A percentile compares a stretch with the other conserved stretches of the same genome.
Conservation (phyloP, 2,329 filamentous ascomycete genomes). For the Aspergillus latus region DNA sequence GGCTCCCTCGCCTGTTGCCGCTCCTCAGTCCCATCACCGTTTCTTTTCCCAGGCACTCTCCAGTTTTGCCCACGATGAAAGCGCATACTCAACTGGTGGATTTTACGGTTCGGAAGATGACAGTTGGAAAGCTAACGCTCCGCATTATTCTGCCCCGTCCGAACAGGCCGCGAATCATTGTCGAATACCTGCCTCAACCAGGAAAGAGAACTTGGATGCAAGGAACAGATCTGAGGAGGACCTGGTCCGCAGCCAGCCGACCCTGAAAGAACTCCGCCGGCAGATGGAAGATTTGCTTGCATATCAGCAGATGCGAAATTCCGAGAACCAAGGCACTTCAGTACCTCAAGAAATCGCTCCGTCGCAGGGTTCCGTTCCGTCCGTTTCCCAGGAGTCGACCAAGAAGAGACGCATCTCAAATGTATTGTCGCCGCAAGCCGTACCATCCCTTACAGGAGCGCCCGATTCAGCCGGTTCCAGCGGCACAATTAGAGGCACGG, state of each 20-base stretch:
- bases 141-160: constrained; percentile 16
- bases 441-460: constrained; percentile 20
- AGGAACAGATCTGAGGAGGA: constrained; percentile 28
- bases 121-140: constrained; percentile 23
- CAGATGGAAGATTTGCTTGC: constrained; percentile 45
- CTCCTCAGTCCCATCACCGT: constrained; percentile 28
- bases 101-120: constrained; percentile 15
- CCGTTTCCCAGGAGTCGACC: constrained; percentile 24
- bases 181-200: constrained; percentile 14
- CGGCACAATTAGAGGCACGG: constrained; percentile 32
- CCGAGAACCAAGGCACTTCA: constrained; percentile 23
- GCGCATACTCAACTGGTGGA: constrained; percentile 20
- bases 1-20: constrained; percentile 33
- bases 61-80: constrained; percentile 20
- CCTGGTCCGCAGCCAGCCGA: constrained; percentile 36
- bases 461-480: constrained; percentile 35
- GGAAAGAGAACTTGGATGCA: constrained; percentile 25
- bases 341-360: constrained; percentile 17
- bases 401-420: constrained; percentile 33
- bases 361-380: constrained; percentile 19
- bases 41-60: constrained; percentile 28
- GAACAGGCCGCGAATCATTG: constrained; percentile 21
- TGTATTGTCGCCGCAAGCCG: constrained; percentile 25
- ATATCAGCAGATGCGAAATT: constrained; percentile 42
- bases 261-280: constrained; percentile 41